Percentiles rank a stretch among this genome's conserved stretches.
These are phyloP conservation scores for Dillenia turbinata DNA, from an alignment of 164 flowering plant genomes.

Conservation along the genomic window DNA sequence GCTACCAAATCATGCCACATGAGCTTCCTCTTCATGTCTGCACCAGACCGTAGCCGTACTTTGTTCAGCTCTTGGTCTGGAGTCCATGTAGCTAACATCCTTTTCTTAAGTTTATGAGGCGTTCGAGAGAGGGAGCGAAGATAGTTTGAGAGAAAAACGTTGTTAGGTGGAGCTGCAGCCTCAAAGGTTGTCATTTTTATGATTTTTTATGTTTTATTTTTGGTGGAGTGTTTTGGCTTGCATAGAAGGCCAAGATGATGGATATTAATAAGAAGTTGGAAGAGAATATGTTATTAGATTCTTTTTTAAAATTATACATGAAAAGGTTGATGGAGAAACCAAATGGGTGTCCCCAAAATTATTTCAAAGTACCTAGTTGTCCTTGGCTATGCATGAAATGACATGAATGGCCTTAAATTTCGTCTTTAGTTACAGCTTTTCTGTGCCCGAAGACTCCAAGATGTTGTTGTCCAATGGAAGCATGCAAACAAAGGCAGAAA, in stretches of 20 bases:
- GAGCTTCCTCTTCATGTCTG: conserved; percentile 83
- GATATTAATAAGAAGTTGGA: conserved; percentile 20
- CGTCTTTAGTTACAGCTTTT: conserved; percentile 13
- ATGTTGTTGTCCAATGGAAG: conserved; percentile 8
- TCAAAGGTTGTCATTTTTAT: conserved; percentile 27
- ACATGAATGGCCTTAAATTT: conserved; percentile 6
- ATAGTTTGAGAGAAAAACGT: conserved; percentile 22
- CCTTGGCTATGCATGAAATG: conserved; percentile 5
- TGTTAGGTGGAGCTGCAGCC: conserved; percentile 15
- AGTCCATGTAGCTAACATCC: conserved; percentile 75
- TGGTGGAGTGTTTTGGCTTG: conserved; percentile 7
- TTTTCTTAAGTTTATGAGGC: conserved; percentile 57
- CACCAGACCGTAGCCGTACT: conserved; percentile 72
- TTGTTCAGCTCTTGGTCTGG: conserved; percentile 73
- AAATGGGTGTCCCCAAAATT: conserved; percentile 12
- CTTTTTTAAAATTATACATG: neutral
- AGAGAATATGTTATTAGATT: neutral
- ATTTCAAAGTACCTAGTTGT: conserved; percentile 16
- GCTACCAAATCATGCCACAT: conserved; percentile 74
- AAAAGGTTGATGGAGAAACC: conserved; percentile 15
- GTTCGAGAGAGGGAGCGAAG: conserved; percentile 54
- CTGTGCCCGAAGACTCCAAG: conserved; percentile 17
- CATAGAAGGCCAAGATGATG: conserved; percentile 16
- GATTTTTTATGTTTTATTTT: neutral
- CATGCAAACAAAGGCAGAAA: conserved; percentile 20